Evolutionary conservation across 2,329 filamentous ascomycete genomes (phyloP).

Genomic region (Zymoseptoria crescenta): DNA sequence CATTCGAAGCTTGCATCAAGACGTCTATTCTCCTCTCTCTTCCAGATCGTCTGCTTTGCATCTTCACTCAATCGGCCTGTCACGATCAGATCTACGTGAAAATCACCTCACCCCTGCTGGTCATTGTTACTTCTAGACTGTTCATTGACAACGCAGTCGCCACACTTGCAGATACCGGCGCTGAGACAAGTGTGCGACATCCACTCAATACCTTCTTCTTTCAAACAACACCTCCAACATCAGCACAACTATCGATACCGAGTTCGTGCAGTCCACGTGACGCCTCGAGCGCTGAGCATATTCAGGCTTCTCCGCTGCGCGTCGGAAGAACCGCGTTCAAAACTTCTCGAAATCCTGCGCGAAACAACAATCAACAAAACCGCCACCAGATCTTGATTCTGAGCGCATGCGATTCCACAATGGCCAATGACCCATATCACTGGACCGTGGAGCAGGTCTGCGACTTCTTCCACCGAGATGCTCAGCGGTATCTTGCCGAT

Average conservation of each 20-base stretch:
- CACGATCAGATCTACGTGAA: neutral
- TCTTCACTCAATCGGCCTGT: neutral
- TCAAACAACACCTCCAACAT: neutral
- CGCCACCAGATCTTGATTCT: neutral
- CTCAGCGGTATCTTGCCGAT: constrained; percentile 11
- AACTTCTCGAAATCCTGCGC: neutral
- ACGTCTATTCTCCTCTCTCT: neutral
- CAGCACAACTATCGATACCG: neutral
- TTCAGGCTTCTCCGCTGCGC: neutral
- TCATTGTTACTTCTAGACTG: neutral
- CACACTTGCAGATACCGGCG: neutral
- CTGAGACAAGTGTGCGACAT: neutral
- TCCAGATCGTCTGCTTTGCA: neutral
- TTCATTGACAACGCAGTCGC: neutral
- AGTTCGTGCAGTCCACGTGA: neutral
- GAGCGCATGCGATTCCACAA: constrained; percentile 10
- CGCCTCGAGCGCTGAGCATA: neutral
- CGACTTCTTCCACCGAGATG: constrained; percentile 52
- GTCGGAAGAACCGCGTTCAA: neutral
- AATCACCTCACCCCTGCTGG: neutral
- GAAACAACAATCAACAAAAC: constrained; percentile 6
- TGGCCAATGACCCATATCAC: constrained; percentile 56
- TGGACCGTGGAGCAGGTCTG: constrained; percentile 66
- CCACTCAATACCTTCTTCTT: neutral
- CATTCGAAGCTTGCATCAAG: neutral